Evolutionary conservation across 768 basidiomycete species (phyloP).

Genomic region (Leccinum broughii): DNA sequence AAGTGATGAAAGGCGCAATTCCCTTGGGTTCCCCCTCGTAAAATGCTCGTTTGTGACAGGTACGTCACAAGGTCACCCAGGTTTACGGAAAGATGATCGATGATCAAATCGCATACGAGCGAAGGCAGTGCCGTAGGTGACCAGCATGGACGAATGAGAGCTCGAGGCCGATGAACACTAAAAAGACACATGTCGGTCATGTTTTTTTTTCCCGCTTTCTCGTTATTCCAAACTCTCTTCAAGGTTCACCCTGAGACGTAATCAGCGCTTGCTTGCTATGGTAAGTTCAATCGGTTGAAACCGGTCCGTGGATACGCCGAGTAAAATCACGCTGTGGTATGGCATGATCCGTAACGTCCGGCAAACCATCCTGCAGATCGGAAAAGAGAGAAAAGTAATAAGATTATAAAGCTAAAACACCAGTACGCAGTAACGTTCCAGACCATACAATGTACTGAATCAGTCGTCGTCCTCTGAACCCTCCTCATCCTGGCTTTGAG

Average conservation of each 20-base stretch:
- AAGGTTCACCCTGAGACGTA: constrained; percentile 8
- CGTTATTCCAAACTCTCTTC: constrained; percentile 5
- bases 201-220: constrained; percentile 7
- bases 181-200: constrained; percentile 1
- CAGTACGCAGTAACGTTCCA: constrained; percentile 34
- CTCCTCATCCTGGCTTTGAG: constrained; percentile 27
- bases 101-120: constrained; percentile 8
- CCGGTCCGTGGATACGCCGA: constrained; percentile 8
- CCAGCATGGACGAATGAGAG: not conserved
- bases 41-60: constrained; percentile 13
- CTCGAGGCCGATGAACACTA: not conserved
- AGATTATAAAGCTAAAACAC: constrained; percentile 27
- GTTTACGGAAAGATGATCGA: constrained; percentile 19
- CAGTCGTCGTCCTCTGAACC: constrained; percentile 34
- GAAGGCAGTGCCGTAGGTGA: constrained; percentile 20
- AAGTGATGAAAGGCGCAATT: constrained; percentile 12
- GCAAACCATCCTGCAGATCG: not conserved
- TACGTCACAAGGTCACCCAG: constrained; percentile 11
- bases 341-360: not conserved
- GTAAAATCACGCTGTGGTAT: not conserved
- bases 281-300: constrained; percentile 1
- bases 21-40: constrained; percentile 11
- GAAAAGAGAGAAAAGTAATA: constrained; percentile 19
- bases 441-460: constrained; percentile 27
- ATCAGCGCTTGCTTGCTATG: constrained; percentile 7